Percentiles rank a stretch among this genome's conserved stretches.
Conservation (phyloP, 106 monocot genomes). For the Narthecium ossifragum region DNA sequence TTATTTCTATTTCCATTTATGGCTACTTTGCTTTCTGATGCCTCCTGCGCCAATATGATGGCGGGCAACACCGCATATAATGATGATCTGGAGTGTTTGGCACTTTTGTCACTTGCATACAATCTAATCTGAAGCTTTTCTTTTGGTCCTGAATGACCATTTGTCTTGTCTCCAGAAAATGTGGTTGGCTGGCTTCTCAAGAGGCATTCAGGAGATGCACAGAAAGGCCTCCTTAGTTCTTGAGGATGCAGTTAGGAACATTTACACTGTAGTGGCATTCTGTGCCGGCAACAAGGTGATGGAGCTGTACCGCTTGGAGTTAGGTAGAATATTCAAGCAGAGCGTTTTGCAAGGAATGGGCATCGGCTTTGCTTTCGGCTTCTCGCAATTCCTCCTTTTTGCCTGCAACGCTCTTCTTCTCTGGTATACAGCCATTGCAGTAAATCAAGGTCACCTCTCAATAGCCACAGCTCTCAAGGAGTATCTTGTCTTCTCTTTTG, state of each 20-base stretch:
- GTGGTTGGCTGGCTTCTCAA: constrained; percentile 98
- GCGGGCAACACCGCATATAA: too few species aligned
- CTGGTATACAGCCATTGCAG: constrained; percentile 78
- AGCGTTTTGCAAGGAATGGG: constrained; percentile 77
- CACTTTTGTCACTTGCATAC: too few species aligned
- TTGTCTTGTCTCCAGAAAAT: constrained; percentile 59
- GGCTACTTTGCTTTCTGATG: too few species aligned
- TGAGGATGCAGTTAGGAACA: constrained; percentile 99
- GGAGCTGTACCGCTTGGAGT: constrained; percentile 78
- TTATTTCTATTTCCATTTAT: too few species aligned
- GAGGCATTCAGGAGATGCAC: constrained; percentile 99
- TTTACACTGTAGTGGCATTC: constrained; percentile 94
- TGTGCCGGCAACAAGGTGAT: constrained; percentile 99
- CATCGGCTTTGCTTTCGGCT: constrained; percentile 92
- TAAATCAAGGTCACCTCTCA: constrained; percentile 38
- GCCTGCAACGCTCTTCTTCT: constrained; percentile 93
- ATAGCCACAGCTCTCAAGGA: constrained; percentile 67
- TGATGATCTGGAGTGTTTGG: too few species aligned
- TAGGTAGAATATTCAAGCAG: constrained; percentile 58
- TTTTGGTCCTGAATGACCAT: too few species aligned
- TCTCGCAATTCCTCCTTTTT: constrained; percentile 95
- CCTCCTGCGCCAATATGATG: too few species aligned
- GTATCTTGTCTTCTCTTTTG: constrained; percentile 95
- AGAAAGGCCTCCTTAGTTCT: constrained; percentile 95
- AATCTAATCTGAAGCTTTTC: too few species aligned